Percentiles rank a stretch among this genome's conserved stretches.
Conservation (phyloP, 768 basidiomycete genomes). For the Russula ochroleuca region DNA sequence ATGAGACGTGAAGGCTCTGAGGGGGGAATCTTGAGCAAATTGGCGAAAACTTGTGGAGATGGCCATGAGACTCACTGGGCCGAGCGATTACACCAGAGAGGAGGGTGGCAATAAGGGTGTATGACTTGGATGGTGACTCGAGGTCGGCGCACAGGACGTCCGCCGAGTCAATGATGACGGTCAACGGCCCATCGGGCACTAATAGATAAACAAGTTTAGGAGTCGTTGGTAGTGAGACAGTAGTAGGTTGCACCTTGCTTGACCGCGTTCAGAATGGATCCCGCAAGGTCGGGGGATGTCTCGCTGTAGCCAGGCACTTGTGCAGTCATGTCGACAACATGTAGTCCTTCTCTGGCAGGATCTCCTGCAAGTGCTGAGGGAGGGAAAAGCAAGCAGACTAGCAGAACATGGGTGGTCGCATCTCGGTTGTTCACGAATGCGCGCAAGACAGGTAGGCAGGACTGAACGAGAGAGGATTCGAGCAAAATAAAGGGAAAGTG, state of each 20-base stretch:
- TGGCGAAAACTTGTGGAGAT: not conserved
- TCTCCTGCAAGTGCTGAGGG: slow-evolving; percentile 43
- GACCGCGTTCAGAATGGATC: slow-evolving; percentile 39
- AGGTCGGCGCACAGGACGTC: slow-evolving; percentile 61
- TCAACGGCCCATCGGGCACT: slow-evolving; percentile 48
- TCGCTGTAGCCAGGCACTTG: slow-evolving; percentile 52
- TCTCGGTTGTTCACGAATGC: slow-evolving; percentile 30
- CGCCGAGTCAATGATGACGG: slow-evolving; percentile 66
- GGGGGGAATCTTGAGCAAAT: not conserved
- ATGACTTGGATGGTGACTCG: slow-evolving; percentile 50
- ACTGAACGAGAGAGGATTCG: slow-evolving; percentile 58
- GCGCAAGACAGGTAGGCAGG: slow-evolving; percentile 52
- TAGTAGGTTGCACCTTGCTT: slow-evolving; percentile 38
- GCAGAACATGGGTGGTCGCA: slow-evolving; percentile 35
- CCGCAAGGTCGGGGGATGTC: slow-evolving; percentile 34
- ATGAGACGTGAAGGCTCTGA: slow-evolving; percentile 55
- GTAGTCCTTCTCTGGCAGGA: slow-evolving; percentile 31
- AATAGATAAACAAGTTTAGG: slow-evolving; percentile 1
- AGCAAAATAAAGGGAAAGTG: slow-evolving; percentile 49
- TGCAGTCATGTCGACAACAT: slow-evolving; percentile 48
- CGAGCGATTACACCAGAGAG: slow-evolving; percentile 44
- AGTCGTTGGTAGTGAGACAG: not conserved
- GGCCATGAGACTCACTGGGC: slow-evolving; percentile 39
- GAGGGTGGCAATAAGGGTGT: slow-evolving; percentile 48
- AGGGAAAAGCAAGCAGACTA: slow-evolving; percentile 59